phyloP scores from a whole-genome alignment of 2,329 filamentous ascomycete species.

The Bisporella sp. region DNA sequence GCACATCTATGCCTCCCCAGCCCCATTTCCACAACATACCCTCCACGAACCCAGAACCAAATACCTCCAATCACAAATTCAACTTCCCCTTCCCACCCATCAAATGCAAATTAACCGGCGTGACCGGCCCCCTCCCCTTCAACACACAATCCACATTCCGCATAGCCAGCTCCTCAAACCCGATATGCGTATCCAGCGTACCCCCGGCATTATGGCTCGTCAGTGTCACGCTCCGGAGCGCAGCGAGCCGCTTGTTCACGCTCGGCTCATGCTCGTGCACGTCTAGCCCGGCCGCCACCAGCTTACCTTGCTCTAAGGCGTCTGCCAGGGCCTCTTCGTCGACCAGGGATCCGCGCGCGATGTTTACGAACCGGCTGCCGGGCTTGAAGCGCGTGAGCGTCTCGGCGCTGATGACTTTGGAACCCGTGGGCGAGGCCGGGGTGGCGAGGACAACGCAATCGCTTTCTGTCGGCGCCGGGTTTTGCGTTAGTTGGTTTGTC shows the following conservation, averaged over 20 bases:
- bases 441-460: slow-evolving; percentile 60
- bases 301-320: slow-evolving; percentile 44
- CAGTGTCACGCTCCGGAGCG: slow-evolving; percentile 37
- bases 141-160: slow-evolving; percentile 58
- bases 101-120: slow-evolving; percentile 25
- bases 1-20: no score
- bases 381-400: slow-evolving; percentile 44
- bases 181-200: slow-evolving; percentile 54
- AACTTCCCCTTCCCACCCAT: slow-evolving; percentile 3
- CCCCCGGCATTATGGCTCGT: slow-evolving; percentile 64
- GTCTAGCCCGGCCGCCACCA: slow-evolving; percentile 53
- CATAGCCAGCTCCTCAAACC: slow-evolving; percentile 61
- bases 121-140: slow-evolving; percentile 22
- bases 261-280: slow-evolving; percentile 55
- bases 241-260: slow-evolving; percentile 22
- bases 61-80: no score
- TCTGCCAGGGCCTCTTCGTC: slow-evolving; percentile 56
- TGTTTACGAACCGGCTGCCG: slow-evolving; percentile 56
- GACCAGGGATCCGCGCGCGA: slow-evolving; percentile 54
- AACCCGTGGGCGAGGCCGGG: slow-evolving; percentile 40
- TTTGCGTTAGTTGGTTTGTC: no score
- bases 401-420: slow-evolving; percentile 40
- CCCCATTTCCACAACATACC: no score
- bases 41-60: no score
- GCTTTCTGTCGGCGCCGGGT: slow-evolving; percentile 19